Percentiles rank a stretch among this genome's conserved stretches.
These are phyloP conservation scores for Ophiorrhiza pumila DNA, from an alignment of 257 asterid species.

Conservation along the genomic window DNA sequence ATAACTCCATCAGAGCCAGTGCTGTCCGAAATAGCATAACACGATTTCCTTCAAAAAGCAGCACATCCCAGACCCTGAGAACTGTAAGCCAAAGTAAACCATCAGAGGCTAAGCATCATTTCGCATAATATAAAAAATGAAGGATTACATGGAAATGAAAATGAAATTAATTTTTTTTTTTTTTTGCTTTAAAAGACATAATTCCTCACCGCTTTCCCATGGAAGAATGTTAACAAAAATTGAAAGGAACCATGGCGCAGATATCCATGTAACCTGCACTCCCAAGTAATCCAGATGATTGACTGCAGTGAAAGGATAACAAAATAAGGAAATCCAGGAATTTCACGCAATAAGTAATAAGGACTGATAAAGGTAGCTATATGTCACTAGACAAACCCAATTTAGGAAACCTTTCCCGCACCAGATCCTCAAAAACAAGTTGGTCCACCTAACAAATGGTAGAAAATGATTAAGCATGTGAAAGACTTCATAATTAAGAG, in stretches of 20 bases:
- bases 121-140: background rate
- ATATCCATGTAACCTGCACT: constrained; percentile 86
- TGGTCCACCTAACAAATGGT: constrained; percentile 66
- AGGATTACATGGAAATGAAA: background rate
- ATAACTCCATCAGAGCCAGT: constrained; percentile 89
- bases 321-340: constrained; percentile 1
- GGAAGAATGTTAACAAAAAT: constrained; percentile 85
- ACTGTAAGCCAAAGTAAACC: constrained; percentile 39
- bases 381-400: constrained; percentile 49
- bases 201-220: constrained; percentile 88
- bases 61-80: constrained; percentile 96
- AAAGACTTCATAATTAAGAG: constrained; percentile 8
- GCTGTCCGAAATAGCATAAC: constrained; percentile 93
- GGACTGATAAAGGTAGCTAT: constrained; percentile 8
- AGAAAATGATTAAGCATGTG: constrained; percentile 2
- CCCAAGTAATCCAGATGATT: constrained; percentile 89
- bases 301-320: constrained; percentile 48
- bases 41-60: constrained; percentile 89
- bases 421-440: constrained; percentile 88
- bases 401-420: constrained; percentile 89
- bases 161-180: too few relatives aligned
- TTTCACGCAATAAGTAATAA: background rate
- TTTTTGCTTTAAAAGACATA: background rate
- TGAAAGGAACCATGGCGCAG: constrained; percentile 90
- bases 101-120: constrained; percentile 11